Conservation (phyloP, 768 basidiomycete species). For the Tylopilus intermedius region DNA sequence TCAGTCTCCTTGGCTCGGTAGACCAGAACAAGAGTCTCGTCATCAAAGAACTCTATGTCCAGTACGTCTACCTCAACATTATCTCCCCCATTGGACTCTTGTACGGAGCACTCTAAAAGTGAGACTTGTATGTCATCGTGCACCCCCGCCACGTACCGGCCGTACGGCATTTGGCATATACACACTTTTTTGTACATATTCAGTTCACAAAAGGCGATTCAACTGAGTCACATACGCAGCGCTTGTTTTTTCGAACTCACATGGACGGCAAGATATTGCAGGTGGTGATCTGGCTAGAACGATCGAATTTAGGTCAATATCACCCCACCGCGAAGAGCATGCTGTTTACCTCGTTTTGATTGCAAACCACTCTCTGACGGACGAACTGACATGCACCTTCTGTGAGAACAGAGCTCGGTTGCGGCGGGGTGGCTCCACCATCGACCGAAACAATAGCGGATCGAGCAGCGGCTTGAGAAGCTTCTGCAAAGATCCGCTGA, state of each 20-base stretch:
- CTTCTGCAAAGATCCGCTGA: slow-evolving; percentile 56
- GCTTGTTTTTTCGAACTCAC: slow-evolving; percentile 37
- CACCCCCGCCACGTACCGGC: slow-evolving; percentile 33
- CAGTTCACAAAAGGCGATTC: slow-evolving; percentile 25
- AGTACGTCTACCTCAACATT: slow-evolving; percentile 47
- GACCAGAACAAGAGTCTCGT: slow-evolving; percentile 60
- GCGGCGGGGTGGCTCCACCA: slow-evolving; percentile 28
- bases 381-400: slow-evolving; percentile 33
- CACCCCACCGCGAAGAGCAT: slow-evolving; percentile 21
- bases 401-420: slow-evolving; percentile 30
- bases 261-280: slow-evolving; percentile 51
- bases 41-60: slow-evolving; percentile 77
- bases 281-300: slow-evolving; percentile 38
- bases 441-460: slow-evolving; percentile 42
- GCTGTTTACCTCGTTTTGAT: slow-evolving; percentile 47
- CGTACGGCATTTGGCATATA: slow-evolving; percentile 50
- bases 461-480: slow-evolving; percentile 59
- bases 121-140: slow-evolving; percentile 41
- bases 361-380: slow-evolving; percentile 50
- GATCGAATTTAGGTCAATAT: slow-evolving; percentile 27
- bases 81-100: slow-evolving; percentile 30
- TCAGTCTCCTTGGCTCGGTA: slow-evolving; percentile 45
- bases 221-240: slow-evolving; percentile 41
- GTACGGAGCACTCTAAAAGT: slow-evolving; percentile 47
- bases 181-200: slow-evolving; percentile 47